Evolutionary conservation across 2,329 filamentous ascomycete species (phyloP), one percentile per base, ranked within the genome.

Genomic region (Gaeumannomyces tritici): DNA sequence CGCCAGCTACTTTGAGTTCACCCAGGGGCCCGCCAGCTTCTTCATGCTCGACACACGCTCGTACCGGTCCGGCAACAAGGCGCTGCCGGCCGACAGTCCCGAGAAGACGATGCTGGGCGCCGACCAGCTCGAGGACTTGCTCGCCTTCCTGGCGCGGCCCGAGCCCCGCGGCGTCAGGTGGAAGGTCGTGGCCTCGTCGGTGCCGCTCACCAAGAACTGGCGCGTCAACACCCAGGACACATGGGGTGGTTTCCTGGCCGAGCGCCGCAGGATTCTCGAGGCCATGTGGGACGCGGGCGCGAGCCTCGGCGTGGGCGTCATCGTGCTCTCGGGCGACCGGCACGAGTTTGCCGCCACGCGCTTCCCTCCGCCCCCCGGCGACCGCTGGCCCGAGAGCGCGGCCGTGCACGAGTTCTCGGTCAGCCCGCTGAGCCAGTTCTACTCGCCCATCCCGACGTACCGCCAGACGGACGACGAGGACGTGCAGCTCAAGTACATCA

Each of bases 201-300:
- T 98, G 6, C 95, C 95, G 0, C 96, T 99, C 72, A 98, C 95
- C 8, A 96, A 96, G 77, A 99, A 99, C 74, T 99, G 95, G 93
- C 89, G 86, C 28, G 85, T 96, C 66, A 93, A 95, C 66, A 86
- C 86, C 2, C 81, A 88, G 65, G 95, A 99, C 71, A 98, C 95
- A 0, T 99, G 95, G 95, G 91, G 91, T 58, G 93, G 93, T 0
- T 97, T 96, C 73, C 80, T 97, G 2, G 77, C 81, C 59, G 95
- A 99, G 77, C 87, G 95, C 21, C 84, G 82, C 62, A 80, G 79
- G 62, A 83, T 98, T 29, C 86, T 99, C 18, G 89, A 96, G 72
- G 90, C 91, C 2, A 96, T 97, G 84, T 98, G 95, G 92, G 88
- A 90, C 65, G 87, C 89, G 0, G 88, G 90, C n/a, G 78, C 84